A percentile compares a stretch with the other conserved stretches of the same genome.
Conservation (phyloP, 345 rosid genomes). For the Hevea brasiliensis region DNA sequence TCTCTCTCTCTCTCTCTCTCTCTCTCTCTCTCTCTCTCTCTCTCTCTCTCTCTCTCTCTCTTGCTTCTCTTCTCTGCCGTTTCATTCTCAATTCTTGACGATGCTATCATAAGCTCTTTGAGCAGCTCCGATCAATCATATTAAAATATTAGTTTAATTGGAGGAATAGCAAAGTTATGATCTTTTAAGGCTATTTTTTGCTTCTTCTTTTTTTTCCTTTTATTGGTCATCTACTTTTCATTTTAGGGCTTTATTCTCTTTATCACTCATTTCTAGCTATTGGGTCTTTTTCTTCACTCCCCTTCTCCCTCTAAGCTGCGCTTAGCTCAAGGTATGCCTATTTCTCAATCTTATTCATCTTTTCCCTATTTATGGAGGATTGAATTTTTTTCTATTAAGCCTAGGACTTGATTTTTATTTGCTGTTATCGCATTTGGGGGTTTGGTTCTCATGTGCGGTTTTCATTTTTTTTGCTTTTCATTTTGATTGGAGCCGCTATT, state of each 20-base stretch:
- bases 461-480: neutral
- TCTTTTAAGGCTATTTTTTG: too few species aligned
- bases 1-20: too few species aligned
- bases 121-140: neutral
- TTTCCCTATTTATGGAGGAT: too few species aligned
- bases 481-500: neutral
- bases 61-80: neutral
- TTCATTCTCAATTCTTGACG: too few species aligned
- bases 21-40: too few species aligned
- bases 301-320: neutral
- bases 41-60: neutral
- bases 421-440: too few species aligned
- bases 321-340: too few species aligned
- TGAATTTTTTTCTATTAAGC: too few species aligned
- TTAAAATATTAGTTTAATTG: neutral
- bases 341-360: too few species aligned
- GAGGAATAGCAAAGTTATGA: neutral
- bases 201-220: neutral
- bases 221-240: conserved; percentile 7
- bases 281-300: neutral
- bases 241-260: conserved; percentile 9
- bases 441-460: neutral
- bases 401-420: too few species aligned
- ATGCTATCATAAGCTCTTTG: neutral
- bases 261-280: neutral